A percentile compares a stretch with the other conserved stretches of the same genome.
Conservation (phyloP, 345 rosid species). For the Salix udensis region DNA sequence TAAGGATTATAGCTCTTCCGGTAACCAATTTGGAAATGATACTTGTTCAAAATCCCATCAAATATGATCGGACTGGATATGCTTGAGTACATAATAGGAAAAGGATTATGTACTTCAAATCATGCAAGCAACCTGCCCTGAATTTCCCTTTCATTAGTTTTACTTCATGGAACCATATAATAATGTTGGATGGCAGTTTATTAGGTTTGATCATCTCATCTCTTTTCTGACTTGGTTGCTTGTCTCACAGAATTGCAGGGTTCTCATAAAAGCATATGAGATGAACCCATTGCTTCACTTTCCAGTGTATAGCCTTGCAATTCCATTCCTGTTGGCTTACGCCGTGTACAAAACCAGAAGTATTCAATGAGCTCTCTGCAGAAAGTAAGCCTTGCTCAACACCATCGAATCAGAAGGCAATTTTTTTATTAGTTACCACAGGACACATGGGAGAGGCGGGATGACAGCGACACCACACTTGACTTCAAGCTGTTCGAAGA, state of each 20-base stretch:
- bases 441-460: not conserved
- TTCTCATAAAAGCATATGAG: constrained; percentile 72
- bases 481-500: not conserved
- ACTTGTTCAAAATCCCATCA: too few relatives aligned
- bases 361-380: constrained; percentile 15
- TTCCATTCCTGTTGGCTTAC: constrained; percentile 59
- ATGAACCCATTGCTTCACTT: constrained; percentile 76
- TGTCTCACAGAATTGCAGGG: constrained; percentile 61
- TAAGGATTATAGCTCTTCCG: not conserved
- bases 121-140: not conserved
- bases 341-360: constrained; percentile 46
- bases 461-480: not conserved
- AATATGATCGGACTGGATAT: not conserved
- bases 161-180: not conserved
- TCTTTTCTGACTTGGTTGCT: constrained; percentile 1
- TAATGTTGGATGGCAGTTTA: not conserved
- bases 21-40: not conserved
- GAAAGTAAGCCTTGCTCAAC: not conserved
- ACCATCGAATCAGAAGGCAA: not conserved
- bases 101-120: not conserved
- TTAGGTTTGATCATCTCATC: not conserved
- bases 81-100: not conserved
- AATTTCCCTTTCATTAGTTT: not conserved
- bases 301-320: constrained; percentile 59
- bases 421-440: not conserved